A percentile compares a stretch with the other conserved stretches of the same genome.
phyloP scores from a whole-genome alignment of 495 filamentous ascomycete species.

The Aspergillus cristatus region DNA sequence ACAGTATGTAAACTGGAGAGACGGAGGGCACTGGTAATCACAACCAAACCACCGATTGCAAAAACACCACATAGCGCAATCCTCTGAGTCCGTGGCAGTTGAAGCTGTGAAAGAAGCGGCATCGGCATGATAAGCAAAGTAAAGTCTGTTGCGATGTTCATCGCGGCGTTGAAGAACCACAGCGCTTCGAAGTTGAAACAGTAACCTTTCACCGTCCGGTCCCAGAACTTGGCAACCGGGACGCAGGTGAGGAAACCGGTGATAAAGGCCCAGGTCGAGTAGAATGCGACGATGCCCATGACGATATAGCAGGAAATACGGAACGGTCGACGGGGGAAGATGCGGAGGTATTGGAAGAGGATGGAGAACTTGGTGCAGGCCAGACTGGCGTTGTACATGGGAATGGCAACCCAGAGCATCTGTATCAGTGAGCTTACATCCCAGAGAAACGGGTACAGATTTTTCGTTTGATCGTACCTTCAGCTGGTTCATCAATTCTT shows the following conservation, averaged over 20 bases:
- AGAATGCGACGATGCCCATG: constrained; percentile 25
- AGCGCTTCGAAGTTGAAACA: constrained; percentile 42
- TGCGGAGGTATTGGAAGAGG: constrained; percentile 39
- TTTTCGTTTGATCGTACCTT: constrained; percentile 13
- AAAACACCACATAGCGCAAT: constrained; percentile 44
- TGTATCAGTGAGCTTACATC: constrained; percentile 2
- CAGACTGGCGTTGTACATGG: constrained; percentile 34
- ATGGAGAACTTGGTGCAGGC: constrained; percentile 38
- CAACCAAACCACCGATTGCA: constrained; percentile 43
- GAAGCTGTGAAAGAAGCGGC: constrained; percentile 41
- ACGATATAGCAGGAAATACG: constrained; percentile 23
- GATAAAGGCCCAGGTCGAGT: constrained; percentile 30
- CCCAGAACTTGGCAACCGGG: constrained; percentile 45
- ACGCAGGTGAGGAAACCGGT: constrained; percentile 43
- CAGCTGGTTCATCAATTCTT: constrained; percentile 17
- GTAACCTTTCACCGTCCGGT: constrained; percentile 35
- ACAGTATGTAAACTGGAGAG: constrained; percentile 23
- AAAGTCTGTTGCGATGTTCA: constrained; percentile 48
- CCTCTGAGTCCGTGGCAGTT: constrained; percentile 43
- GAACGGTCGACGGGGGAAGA: constrained; percentile 31
- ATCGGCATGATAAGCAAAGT: constrained; percentile 47
- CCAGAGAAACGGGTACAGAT: no score
- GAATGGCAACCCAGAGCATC: constrained; percentile 32
- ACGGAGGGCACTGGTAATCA: constrained; percentile 26
- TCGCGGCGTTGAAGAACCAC: constrained; percentile 45